Evolutionary conservation across 805 yeast species (phyloP).

Genomic region (Wickerhamomyces bovis): DNA sequence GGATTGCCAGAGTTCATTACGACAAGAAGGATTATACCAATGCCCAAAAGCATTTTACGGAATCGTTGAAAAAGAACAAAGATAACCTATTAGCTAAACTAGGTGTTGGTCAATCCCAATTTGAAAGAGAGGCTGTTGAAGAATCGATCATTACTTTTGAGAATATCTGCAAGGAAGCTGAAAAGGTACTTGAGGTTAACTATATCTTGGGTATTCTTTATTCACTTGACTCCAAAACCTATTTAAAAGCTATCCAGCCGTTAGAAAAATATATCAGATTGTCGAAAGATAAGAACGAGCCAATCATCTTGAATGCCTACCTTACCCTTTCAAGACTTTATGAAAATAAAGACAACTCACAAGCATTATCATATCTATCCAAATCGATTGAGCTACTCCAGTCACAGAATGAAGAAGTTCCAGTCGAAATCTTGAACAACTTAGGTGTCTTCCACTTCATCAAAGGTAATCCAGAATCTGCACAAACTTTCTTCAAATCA

Average conservation of each 20-base stretch:
- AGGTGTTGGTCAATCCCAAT: conserved; percentile 83
- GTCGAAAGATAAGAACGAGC: conserved; percentile 53
- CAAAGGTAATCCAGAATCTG: conserved; percentile 51
- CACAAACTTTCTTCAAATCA: conserved; percentile 47
- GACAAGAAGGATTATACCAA: conserved; percentile 52
- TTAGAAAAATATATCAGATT: conserved; percentile 68
- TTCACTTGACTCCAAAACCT: conserved; percentile 29
- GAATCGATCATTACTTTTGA: conserved; percentile 88
- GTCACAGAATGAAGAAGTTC: conserved; percentile 27
- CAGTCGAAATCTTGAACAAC: conserved; percentile 67
- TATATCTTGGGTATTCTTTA: conserved; percentile 74
- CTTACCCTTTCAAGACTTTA: conserved; percentile 63
- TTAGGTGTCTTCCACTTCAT: conserved; percentile 77
- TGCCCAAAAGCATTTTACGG: conserved; percentile 69
- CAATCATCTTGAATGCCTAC: conserved; percentile 56
- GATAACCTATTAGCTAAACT: conserved; percentile 63
- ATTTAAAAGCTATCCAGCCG: conserved; percentile 50
- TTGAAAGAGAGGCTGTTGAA: conserved; percentile 63
- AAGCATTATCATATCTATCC: conserved; percentile 57
- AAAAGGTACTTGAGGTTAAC: conserved; percentile 67
- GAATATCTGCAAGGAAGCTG: conserved; percentile 55
- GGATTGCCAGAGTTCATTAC: conserved; percentile 81
- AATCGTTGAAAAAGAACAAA: conserved; percentile 60
- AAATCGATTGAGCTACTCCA: conserved; percentile 50
- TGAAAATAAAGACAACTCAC: conserved; percentile 61